Evolutionary conservation across 176 grass and related monocot genomes (phyloP), one percentile per base, ranked within the genome.

Genomic region (Saccharum officinarum): DNA sequence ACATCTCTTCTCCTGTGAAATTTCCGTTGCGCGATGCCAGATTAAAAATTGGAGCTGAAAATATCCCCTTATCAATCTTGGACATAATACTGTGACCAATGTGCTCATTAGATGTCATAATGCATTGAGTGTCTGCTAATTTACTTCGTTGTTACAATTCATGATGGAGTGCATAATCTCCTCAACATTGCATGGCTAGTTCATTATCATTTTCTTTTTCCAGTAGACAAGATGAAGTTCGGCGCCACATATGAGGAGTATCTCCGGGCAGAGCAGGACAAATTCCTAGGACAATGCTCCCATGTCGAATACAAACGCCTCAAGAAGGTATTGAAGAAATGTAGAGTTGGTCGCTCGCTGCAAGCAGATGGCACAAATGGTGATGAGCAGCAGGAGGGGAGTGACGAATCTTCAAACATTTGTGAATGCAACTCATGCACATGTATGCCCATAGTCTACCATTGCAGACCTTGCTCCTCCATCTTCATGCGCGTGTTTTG

Each of bases 311-410:
- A 94, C 73, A 94, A 92, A 81, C 89, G 85, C 49, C 89, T 94
- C 22, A 94, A 94, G 74, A 94, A 92, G 78, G 89, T 94, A 25
- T 66, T 94, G 82, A 94, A 94, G 89, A 86, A 38, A 77, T 94
- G 92, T 23, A 78, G 84, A 63, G 61, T 83, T 76, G 88, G 82
- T 69, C 89, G 89, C 17, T 80, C 81, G 70, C 26, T 83, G 25
- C 78, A 85, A 77, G 89, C 76, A 73, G 71, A 91, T 78, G 62
- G 25, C 44, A 63, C 33, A 64, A 69, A 61, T 72, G 38, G 5
- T 65, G 62, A 84, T 20, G 71, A 86, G 33, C 57, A 85, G 39
- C 66, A 79, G 33, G 73, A 87, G 5, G 86, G 66, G 31, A 82
- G 15, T 22, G 28, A 84, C 0, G 80, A 75, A 67, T 78, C 45